These are phyloP conservation scores for Claviceps sp. DNA, from an alignment of 2,329 filamentous ascomycete genomes.

Conservation along the genomic window DNA sequence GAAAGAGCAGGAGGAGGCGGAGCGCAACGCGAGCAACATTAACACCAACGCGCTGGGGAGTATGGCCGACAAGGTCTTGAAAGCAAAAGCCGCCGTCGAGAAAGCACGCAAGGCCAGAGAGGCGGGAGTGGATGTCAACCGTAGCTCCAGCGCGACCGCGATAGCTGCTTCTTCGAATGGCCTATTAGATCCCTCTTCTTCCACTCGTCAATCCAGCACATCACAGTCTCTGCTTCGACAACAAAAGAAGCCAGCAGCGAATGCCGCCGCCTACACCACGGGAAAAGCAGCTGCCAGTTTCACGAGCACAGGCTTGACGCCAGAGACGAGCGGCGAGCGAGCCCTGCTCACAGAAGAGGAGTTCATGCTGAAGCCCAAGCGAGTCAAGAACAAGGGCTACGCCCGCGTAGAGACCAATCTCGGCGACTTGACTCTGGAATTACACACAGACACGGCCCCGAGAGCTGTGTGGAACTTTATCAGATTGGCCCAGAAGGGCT, in stretches of 20 bases:
- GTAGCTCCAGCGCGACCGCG: slow-evolving; percentile 29
- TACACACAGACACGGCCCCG: slow-evolving; percentile 82
- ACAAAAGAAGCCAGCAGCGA: slow-evolving; percentile 55
- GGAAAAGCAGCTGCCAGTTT: slow-evolving; percentile 87
- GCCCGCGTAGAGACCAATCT: slow-evolving; percentile 77
- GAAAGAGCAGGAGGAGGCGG: slow-evolving; percentile 54
- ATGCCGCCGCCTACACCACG: slow-evolving; percentile 81
- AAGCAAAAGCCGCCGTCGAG: slow-evolving; percentile 87
- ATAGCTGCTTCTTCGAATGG: slow-evolving; percentile 22
- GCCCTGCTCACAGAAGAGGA: slow-evolving; percentile 86
- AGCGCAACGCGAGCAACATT: slow-evolving; percentile 53
- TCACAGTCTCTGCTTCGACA: slow-evolving; percentile 33
- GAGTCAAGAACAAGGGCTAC: slow-evolving; percentile 83
- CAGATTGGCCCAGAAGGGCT: slow-evolving; percentile 73
- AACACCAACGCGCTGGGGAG: slow-evolving; percentile 72
- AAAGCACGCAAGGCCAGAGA: slow-evolving; percentile 67
- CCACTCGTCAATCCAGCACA: slow-evolving; percentile 6
- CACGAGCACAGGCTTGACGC: slow-evolving; percentile 86
- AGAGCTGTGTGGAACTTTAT: slow-evolving; percentile 97
- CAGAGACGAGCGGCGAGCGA: slow-evolving; percentile 76
- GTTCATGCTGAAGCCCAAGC: slow-evolving; percentile 85
- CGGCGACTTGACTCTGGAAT: slow-evolving; percentile 75
- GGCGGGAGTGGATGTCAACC: slow-evolving; percentile 44
- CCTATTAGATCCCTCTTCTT: slow-evolving; percentile 1
- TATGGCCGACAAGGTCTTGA: slow-evolving; percentile 67